Conservation (phyloP, 257 asterid species). For the Fraxinus americana region DNA sequence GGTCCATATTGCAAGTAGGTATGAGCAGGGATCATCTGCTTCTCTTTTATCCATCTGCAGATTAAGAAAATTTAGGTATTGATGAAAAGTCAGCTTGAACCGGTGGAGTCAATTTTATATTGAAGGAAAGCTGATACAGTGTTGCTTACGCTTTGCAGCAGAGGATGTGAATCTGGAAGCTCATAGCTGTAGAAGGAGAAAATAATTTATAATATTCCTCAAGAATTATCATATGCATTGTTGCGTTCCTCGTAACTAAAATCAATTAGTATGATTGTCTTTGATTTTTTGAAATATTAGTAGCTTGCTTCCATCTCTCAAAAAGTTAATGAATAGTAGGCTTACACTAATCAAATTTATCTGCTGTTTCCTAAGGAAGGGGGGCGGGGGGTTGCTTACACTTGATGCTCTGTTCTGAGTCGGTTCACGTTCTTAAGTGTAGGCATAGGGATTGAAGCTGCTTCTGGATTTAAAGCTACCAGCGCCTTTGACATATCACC, state of each 20-base stretch:
- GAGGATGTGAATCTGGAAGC: constrained; percentile 92
- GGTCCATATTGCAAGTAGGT: constrained; percentile 97
- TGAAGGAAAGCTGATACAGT: constrained; percentile 21
- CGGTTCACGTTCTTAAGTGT: constrained; percentile 82
- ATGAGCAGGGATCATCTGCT: constrained; percentile 85
- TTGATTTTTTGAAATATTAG: not conserved
- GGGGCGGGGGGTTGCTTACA: constrained; percentile 53
- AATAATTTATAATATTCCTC: constrained; percentile 20
- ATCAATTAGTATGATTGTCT: constrained; percentile 1
- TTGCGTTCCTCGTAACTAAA: constrained; percentile 11
- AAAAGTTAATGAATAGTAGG: constrained; percentile 2
- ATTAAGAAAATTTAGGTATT: constrained; percentile 28
- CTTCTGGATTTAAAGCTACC: constrained; percentile 78
- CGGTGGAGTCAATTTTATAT: constrained; percentile 4
- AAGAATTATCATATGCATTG: constrained; percentile 3
- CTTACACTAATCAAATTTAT: constrained; percentile 7
- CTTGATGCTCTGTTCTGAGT: constrained; percentile 95
- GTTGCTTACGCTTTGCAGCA: constrained; percentile 72
- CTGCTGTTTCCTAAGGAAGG: not conserved
- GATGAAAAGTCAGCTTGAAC: constrained; percentile 18
- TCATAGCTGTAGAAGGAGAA: constrained; percentile 70
- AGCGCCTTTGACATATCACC: constrained; percentile 77
- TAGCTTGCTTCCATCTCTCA: constrained; percentile 3
- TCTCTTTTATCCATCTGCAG: constrained; percentile 85
- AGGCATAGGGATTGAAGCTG: constrained; percentile 86